Conservation (phyloP, 2,329 filamentous ascomycete genomes). For the Penicillium sp. region DNA sequence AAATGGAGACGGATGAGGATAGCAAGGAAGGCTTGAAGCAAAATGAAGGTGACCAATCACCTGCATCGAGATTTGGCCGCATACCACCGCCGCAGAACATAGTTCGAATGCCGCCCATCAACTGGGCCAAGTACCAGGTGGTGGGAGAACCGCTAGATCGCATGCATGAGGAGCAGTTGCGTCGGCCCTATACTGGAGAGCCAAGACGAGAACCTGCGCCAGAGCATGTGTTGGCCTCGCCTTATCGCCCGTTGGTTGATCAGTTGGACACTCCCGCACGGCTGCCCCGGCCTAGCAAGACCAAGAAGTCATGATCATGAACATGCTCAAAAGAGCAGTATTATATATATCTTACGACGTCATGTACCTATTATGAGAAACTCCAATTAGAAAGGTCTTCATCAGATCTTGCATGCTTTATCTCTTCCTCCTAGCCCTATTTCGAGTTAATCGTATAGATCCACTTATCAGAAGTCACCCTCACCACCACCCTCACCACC, state of each 20-base stretch:
- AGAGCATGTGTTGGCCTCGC: conserved; percentile 56
- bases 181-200: conserved; percentile 54
- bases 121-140: conserved; percentile 94
- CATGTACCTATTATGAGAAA: conserved; percentile 19
- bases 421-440: neutral
- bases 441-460: neutral
- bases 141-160: conserved; percentile 80
- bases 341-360: conserved; percentile 19
- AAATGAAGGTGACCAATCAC: conserved; percentile 3
- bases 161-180: conserved; percentile 75
- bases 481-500: conserved; percentile 1
- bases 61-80: conserved; percentile 51
- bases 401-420: conserved; percentile 1
- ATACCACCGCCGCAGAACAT: conserved; percentile 79
- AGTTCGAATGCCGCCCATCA: conserved; percentile 81
- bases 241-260: conserved; percentile 60
- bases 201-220: conserved; percentile 41
- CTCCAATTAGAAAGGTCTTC: conserved; percentile 3
- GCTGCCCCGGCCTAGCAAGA: conserved; percentile 31
- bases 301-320: conserved; percentile 31
- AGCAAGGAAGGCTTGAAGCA: conserved; percentile 22
- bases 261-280: conserved; percentile 41
- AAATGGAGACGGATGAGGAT: conserved; percentile 37
- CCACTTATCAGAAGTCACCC: neutral
- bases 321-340: conserved; percentile 5